These are phyloP conservation scores for Arctium minus DNA, from an alignment of 129 eudicot species.

Conservation along the genomic window DNA sequence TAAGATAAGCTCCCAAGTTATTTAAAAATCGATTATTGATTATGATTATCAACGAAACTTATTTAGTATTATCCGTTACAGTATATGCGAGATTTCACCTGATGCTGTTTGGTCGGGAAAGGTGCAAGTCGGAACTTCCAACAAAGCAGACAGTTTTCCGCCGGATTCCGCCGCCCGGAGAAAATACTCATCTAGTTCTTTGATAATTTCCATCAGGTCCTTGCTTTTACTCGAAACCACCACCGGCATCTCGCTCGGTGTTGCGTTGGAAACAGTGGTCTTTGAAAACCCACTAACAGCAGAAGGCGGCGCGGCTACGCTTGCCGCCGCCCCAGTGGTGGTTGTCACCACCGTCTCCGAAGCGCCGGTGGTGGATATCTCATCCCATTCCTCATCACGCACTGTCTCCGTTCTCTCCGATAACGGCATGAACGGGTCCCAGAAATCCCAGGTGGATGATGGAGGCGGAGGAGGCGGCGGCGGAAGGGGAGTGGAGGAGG, in stretches of 20 bases:
- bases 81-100: constrained; percentile 27
- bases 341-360: constrained; percentile 50
- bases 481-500: constrained; percentile 45
- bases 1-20: neutral
- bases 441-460: constrained; percentile 89
- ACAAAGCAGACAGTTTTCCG: constrained; percentile 48
- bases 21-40: neutral
- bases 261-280: constrained; percentile 26
- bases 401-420: constrained; percentile 43
- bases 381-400: constrained; percentile 80
- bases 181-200: constrained; percentile 82
- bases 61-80: neutral
- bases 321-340: constrained; percentile 38
- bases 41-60: neutral
- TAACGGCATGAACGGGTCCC: constrained; percentile 90
- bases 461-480: constrained; percentile 63
- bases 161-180: constrained; percentile 84
- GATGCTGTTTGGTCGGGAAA: constrained; percentile 52
- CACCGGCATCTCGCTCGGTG: constrained; percentile 57
- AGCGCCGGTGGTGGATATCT: constrained; percentile 25
- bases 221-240: constrained; percentile 66
- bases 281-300: constrained; percentile 50
- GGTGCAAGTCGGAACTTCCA: constrained; percentile 62
- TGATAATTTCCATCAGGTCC: constrained; percentile 71
- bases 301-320: constrained; percentile 57